A percentile compares a stretch with the other conserved stretches of the same genome.
phyloP scores from a whole-genome alignment of 768 basidiomycete species.

The Pisolithus microcarpus region DNA sequence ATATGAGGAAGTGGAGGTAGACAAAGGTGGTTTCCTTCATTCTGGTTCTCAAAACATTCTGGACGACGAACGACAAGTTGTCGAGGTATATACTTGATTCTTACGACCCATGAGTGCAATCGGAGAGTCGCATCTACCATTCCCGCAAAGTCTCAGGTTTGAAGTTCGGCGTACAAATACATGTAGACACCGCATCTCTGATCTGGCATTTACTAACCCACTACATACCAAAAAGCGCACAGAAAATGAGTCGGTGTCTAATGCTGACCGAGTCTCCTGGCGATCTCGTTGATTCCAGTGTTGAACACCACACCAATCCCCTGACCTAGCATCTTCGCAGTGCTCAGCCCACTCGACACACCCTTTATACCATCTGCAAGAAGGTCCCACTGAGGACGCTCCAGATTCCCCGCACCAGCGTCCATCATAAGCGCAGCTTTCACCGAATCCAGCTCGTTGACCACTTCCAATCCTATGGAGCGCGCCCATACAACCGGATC shows the following conservation, averaged over 20 bases:
- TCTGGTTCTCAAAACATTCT: too few species aligned
- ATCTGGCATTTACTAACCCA: too few species aligned
- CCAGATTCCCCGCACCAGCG: conserved; percentile 45
- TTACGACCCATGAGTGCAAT: too few species aligned
- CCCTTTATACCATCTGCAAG: conserved; percentile 41
- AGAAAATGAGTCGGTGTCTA: background rate
- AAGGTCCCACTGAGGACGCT: conserved; percentile 26
- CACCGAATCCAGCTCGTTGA: conserved; percentile 81
- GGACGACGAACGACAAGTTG: too few species aligned
- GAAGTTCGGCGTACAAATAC: too few species aligned
- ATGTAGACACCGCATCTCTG: too few species aligned
- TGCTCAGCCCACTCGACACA: conserved; percentile 30
- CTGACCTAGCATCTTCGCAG: conserved; percentile 22
- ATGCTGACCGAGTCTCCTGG: conserved; percentile 5
- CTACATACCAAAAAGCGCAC: too few species aligned
- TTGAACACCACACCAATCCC: conserved; percentile 23
- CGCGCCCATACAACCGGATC: conserved; percentile 80
- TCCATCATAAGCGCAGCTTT: conserved; percentile 81
- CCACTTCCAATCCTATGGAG: conserved; percentile 78
- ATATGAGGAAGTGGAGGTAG: too few species aligned
- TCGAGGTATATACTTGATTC: too few species aligned
- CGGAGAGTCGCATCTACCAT: too few species aligned
- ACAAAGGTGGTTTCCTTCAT: too few species aligned
- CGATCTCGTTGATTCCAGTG: conserved; percentile 24
- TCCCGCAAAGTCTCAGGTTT: too few species aligned